A percentile compares a stretch with the other conserved stretches of the same genome.
phyloP scores from a whole-genome alignment of 164 flowering plant genomes.

The Brasenia schreberi region DNA sequence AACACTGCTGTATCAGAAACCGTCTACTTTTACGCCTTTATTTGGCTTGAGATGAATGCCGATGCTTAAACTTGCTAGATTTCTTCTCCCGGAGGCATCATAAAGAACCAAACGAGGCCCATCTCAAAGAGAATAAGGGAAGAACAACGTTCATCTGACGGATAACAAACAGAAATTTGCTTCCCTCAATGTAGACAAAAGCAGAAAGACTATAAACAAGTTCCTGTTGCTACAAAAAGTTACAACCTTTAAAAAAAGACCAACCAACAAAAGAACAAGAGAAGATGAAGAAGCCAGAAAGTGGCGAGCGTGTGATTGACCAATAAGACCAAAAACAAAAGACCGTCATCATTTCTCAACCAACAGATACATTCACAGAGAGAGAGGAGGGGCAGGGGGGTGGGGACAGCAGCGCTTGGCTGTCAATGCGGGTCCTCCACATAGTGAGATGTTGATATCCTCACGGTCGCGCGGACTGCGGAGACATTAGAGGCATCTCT shows the following conservation, averaged over 20 bases:
- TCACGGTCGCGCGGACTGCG: not conserved
- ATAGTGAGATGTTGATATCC: not conserved
- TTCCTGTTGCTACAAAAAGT: not conserved
- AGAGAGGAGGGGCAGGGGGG: not conserved
- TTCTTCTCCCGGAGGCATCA: too few relatives aligned
- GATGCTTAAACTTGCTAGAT: too few relatives aligned
- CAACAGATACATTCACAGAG: not conserved
- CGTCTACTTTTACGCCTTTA: too few relatives aligned
- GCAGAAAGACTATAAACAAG: too few relatives aligned
- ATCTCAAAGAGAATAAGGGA: too few relatives aligned
- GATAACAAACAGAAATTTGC: not conserved
- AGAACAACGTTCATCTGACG: not conserved
- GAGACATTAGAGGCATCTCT: not conserved
- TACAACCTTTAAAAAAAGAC: not conserved
- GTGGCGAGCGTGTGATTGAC: not conserved
- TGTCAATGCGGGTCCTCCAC: not conserved
- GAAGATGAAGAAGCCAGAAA: not conserved
- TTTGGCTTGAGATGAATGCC: too few relatives aligned
- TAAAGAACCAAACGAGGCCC: too few relatives aligned
- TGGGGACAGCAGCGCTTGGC: not conserved
- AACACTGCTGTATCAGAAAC: too few relatives aligned
- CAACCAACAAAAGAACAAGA: not conserved
- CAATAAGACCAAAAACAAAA: not conserved
- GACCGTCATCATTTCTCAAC: not conserved
- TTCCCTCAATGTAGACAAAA: not conserved